phyloP scores from a whole-genome alignment of 768 basidiomycete genomes.

The Termitomyces heimii region DNA sequence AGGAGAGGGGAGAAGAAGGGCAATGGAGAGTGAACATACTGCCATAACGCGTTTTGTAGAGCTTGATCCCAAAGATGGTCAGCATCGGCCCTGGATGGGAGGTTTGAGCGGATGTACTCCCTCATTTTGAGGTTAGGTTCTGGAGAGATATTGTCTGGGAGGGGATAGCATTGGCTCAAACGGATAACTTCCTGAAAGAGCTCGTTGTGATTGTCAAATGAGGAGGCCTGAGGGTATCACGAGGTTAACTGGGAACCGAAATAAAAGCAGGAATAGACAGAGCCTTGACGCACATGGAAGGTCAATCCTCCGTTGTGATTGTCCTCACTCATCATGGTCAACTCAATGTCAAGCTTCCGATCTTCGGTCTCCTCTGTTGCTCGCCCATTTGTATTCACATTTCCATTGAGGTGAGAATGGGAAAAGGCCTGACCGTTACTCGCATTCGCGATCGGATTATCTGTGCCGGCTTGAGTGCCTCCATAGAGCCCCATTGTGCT shows the following conservation, averaged over 20 bases:
- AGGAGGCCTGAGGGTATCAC: neutral
- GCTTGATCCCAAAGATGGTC: conserved; percentile 60
- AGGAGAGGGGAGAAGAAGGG: neutral
- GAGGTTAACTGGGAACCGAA: neutral
- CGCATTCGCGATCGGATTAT: neutral
- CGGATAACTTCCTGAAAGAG: conserved; percentile 38
- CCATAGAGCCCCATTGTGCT: conserved; percentile 48
- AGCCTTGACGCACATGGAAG: neutral
- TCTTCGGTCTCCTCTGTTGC: conserved; percentile 6
- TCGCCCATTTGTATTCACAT: neutral
- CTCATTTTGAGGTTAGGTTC: conserved; percentile 50
- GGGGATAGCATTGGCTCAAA: conserved; percentile 55
- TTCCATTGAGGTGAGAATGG: neutral
- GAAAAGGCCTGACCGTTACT: neutral
- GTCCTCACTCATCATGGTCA: neutral
- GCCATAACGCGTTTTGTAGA: conserved; percentile 61
- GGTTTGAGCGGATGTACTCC: conserved; percentile 47
- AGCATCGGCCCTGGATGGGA: conserved; percentile 52
- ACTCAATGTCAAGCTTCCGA: conserved; percentile 16
- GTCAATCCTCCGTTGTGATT: neutral
- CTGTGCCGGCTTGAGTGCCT: conserved; percentile 22
- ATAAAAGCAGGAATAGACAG: neutral
- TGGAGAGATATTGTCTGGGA: conserved; percentile 38
- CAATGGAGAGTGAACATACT: conserved; percentile 30
- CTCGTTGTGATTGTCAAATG: conserved; percentile 19